A percentile compares a stretch with the other conserved stretches of the same genome.
Evolutionary conservation across 2,329 filamentous ascomycete species (phyloP).

Genomic region (Escovopsis weberi): DNA sequence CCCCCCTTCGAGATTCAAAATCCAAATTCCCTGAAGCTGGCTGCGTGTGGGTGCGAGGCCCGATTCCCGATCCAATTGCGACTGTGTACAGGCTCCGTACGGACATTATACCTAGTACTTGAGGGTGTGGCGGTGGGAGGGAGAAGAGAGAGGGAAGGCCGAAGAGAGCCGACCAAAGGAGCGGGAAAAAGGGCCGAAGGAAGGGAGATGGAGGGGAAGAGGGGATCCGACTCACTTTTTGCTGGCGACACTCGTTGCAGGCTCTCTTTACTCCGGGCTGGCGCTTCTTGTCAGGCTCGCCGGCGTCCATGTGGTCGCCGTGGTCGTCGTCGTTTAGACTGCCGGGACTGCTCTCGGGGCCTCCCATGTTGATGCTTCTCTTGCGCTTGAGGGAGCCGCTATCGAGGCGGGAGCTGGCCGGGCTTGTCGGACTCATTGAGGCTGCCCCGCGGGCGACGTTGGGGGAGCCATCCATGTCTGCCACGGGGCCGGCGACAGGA

Average conservation of each 20-base stretch:
- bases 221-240: conserved; percentile 49
- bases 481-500: conserved; percentile 10
- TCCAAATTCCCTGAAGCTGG: too few species aligned
- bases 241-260: conserved; percentile 74
- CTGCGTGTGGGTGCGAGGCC: too few species aligned
- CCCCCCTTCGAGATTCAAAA: conserved; percentile 1
- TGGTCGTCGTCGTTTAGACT: conserved; percentile 36
- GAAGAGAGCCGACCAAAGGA: too few species aligned
- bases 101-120: too few species aligned
- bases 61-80: too few species aligned
- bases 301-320: conserved; percentile 35
- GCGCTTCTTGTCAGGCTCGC: conserved; percentile 44
- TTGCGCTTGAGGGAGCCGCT: conserved; percentile 42
- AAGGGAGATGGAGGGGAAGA: not conserved
- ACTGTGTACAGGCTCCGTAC: not conserved
- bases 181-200: too few species aligned
- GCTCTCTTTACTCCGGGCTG: conserved; percentile 62
- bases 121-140: not conserved
- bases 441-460: conserved; percentile 30
- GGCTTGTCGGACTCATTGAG: conserved; percentile 41
- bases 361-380: conserved; percentile 34
- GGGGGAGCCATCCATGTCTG: conserved; percentile 33
- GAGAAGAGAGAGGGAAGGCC: conserved; percentile 1
- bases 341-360: conserved; percentile 46
- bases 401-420: conserved; percentile 36